These are phyloP conservation scores for Piromyces finnis DNA, from an alignment of 192 early-diverging fungal genomes.

Conservation along the genomic window DNA sequence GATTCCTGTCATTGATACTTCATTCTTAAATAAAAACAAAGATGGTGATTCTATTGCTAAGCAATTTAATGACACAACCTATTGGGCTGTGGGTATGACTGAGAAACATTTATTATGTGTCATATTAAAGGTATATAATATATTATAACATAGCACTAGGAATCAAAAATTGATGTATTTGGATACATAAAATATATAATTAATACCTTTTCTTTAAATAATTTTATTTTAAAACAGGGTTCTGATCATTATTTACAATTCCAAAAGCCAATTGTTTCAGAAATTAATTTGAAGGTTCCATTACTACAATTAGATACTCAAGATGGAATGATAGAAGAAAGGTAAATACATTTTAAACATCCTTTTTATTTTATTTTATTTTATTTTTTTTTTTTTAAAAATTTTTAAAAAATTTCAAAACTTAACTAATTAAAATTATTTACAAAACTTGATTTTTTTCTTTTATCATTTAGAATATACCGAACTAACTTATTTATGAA, in stretches of 20 bases:
- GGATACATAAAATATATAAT: too few relatives aligned
- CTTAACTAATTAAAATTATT: too few relatives aligned
- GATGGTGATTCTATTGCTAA: conserved; percentile 1
- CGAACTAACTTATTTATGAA: not conserved
- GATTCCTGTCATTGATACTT: conserved; percentile 63
- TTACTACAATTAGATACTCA: conserved; percentile 29
- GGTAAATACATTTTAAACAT: conserved; percentile 10
- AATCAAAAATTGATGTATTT: too few relatives aligned
- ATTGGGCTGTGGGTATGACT: conserved; percentile 76
- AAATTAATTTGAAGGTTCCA: conserved; percentile 48
- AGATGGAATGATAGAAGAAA: conserved; percentile 13
- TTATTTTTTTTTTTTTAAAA: too few relatives aligned
- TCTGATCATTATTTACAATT: conserved; percentile 36
- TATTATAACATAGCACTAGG: too few relatives aligned
- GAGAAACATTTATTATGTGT: conserved; percentile 52
- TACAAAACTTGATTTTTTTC: too few relatives aligned
- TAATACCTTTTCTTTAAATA: too few relatives aligned
- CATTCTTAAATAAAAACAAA: conserved; percentile 2
- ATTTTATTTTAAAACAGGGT: too few relatives aligned
- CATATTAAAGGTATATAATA: conserved; percentile 23
- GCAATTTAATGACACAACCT: conserved; percentile 26
- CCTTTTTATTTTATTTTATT: too few relatives aligned
- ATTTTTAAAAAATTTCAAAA: too few relatives aligned
- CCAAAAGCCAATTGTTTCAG: conserved; percentile 49
- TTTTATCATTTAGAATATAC: not conserved